These are phyloP conservation scores for Cyberlindnera petersonii DNA, from an alignment of 805 yeast genomes.

Conservation along the genomic window DNA sequence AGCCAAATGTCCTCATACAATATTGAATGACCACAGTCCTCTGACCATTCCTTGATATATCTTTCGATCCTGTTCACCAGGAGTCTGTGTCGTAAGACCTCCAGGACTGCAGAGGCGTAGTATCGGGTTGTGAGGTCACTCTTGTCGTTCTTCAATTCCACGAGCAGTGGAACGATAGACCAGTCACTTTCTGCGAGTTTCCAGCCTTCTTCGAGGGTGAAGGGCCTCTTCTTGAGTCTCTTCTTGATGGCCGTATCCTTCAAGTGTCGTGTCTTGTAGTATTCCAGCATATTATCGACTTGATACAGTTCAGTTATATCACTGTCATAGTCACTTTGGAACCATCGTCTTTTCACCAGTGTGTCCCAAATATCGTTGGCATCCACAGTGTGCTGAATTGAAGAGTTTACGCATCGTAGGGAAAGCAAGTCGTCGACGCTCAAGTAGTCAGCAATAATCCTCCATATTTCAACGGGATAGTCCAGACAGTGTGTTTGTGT, in stretches of 20 bases:
- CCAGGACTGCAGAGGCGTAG: conserved; percentile 10
- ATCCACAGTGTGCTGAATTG: conserved; percentile 2
- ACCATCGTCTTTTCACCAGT: conserved; percentile 15
- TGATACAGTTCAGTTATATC: background rate
- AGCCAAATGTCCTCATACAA: conserved; percentile 14
- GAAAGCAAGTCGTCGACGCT: conserved; percentile 13
- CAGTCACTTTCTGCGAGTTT: conserved; percentile 6
- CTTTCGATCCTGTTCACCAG: background rate
- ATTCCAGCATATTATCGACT: background rate
- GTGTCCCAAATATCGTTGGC: conserved; percentile 19
- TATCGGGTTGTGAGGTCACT: conserved; percentile 13
- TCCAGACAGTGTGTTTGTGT: conserved; percentile 15
- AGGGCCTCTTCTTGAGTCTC: conserved; percentile 3
- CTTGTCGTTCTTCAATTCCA: conserved; percentile 7
- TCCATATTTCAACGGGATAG: conserved; percentile 23
- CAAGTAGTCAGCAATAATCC: conserved; percentile 4
- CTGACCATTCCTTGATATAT: no score
- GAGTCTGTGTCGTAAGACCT: conserved; percentile 9
- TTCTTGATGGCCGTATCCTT: conserved; percentile 3
- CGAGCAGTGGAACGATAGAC: conserved; percentile 13
- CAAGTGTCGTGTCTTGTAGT: conserved; percentile 8
- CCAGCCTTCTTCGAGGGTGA: conserved; percentile 11
- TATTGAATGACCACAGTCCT: no score
- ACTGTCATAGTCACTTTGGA: conserved; percentile 11
- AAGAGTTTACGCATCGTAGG: conserved; percentile 9